phyloP scores from a whole-genome alignment of 257 asterid genomes.

The Solanum corneliomulleri region DNA sequence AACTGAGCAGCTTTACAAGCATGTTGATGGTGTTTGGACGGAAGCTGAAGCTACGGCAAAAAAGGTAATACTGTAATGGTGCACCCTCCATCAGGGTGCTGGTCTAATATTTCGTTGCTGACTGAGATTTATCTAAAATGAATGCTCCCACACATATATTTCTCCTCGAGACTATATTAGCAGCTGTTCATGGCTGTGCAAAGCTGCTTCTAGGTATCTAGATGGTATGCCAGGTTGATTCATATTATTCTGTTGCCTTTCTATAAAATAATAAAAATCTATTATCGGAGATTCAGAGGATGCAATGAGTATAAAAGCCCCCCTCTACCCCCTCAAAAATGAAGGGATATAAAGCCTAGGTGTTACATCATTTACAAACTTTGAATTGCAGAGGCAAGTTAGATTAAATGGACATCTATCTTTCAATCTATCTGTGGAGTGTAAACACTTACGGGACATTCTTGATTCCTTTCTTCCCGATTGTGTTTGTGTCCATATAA shows the following conservation, averaged over 20 bases:
- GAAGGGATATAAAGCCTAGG: neutral
- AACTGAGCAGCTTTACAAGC: slow-evolving; percentile 90
- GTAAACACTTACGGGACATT: neutral
- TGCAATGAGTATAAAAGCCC: neutral
- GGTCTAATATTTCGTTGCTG: neutral
- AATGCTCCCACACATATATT: neutral
- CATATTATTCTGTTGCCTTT: neutral
- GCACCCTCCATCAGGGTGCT: neutral
- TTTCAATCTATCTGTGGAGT: neutral
- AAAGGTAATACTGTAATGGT: slow-evolving; percentile 31
- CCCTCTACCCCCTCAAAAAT: neutral
- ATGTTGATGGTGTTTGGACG: slow-evolving; percentile 81
- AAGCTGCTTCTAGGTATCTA: neutral
- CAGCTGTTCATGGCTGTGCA: neutral
- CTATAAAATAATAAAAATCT: neutral
- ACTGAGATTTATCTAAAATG: neutral
- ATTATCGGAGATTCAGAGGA: neutral
- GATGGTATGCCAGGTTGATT: neutral
- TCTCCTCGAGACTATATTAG: neutral
- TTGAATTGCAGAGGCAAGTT: neutral
- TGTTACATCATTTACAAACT: neutral
- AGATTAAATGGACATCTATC: neutral
- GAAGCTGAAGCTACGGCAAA: slow-evolving; percentile 90
- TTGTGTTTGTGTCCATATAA: neutral
- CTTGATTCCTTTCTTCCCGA: neutral